Evolutionary conservation across 805 yeast genomes (phyloP).

Genomic region (Candida michaelii): DNA sequence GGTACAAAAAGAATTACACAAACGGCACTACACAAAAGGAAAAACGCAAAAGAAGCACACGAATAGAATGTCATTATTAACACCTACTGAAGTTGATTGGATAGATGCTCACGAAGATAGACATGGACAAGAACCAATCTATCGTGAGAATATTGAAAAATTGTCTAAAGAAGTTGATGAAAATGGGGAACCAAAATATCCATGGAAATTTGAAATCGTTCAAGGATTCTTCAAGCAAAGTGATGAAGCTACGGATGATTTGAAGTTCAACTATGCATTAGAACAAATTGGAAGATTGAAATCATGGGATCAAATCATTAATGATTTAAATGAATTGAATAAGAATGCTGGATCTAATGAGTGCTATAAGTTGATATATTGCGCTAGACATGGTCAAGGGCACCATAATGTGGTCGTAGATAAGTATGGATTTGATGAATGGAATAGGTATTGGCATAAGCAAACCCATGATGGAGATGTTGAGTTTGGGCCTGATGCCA

Average conservation of each 20-base stretch:
- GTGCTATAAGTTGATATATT: conserved; percentile 47
- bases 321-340: conserved; percentile 36
- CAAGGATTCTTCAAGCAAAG: conserved; percentile 52
- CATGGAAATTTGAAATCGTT: conserved; percentile 51
- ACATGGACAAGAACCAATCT: conserved; percentile 19
- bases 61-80: conserved; percentile 21
- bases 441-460: conserved; percentile 57
- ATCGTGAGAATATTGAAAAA: conserved; percentile 12
- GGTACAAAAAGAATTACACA: no score
- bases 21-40: not conserved
- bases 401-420: conserved; percentile 57
- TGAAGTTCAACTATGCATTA: conserved; percentile 41
- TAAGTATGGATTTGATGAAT: conserved; percentile 55
- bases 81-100: conserved; percentile 31
- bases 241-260: conserved; percentile 46
- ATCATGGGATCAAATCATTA: conserved; percentile 40
- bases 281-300: conserved; percentile 46
- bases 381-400: conserved; percentile 73
- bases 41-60: not conserved
- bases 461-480: conserved; percentile 54
- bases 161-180: conserved; percentile 13
- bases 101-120: conserved; percentile 32
- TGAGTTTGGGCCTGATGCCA: conserved; percentile 61
- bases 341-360: conserved; percentile 33
- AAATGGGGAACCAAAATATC: conserved; percentile 23